Percentiles rank a stretch among this genome's conserved stretches.
phyloP scores from a whole-genome alignment of 2,329 filamentous ascomycete genomes.

The Aureobasidium sp. region DNA sequence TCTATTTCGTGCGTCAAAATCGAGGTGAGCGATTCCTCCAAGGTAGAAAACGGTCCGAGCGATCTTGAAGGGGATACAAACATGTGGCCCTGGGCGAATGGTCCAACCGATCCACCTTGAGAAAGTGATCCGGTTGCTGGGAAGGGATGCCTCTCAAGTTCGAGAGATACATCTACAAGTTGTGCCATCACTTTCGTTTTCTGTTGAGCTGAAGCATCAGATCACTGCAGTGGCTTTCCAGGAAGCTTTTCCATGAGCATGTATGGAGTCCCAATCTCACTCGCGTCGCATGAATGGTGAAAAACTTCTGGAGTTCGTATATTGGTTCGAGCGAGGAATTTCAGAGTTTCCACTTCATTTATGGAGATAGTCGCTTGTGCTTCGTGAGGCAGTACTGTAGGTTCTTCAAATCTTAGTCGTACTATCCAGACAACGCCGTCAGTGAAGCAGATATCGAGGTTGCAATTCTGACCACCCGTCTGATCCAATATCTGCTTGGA shows the following conservation, averaged over 20 bases:
- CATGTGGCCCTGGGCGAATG: background rate
- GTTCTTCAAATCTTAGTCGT: background rate
- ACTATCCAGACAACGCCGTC: background rate
- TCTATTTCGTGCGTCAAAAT: background rate
- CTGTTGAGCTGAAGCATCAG: background rate
- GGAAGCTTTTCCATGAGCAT: constrained; percentile 6
- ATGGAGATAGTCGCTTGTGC: background rate
- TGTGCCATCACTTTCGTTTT: background rate
- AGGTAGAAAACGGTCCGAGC: background rate
- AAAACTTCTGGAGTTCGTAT: background rate
- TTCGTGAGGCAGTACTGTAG: background rate
- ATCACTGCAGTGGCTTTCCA: background rate
- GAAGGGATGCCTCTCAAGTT: background rate
- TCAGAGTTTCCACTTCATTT: constrained; percentile 5
- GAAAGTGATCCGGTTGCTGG: background rate
- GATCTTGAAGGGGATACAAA: background rate
- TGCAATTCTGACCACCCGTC: constrained; percentile 1
- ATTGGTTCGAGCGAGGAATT: background rate
- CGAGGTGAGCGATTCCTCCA: background rate
- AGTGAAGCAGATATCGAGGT: background rate
- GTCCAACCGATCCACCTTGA: background rate
- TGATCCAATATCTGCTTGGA: too few relatives aligned
- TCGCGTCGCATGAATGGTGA: background rate
- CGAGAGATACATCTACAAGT: background rate
- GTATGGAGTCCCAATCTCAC: background rate